Percentiles rank a stretch among this genome's conserved stretches.
Conservation (phyloP, 1,284 basidiomycete species). For the Naganishia cerealis region DNA sequence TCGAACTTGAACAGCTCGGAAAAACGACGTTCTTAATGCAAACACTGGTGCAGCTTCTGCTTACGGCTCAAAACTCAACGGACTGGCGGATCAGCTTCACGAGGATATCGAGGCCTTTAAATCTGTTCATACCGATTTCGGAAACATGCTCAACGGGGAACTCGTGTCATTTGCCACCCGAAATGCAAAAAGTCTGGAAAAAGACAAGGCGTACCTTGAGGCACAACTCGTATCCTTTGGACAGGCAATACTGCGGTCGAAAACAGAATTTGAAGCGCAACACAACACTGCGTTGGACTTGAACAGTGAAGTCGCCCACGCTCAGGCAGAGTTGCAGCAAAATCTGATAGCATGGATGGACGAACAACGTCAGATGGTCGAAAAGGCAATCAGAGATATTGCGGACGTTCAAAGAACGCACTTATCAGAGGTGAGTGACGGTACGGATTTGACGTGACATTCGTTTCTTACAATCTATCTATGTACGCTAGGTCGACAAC, state of each 20-base stretch:
- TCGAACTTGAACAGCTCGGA: slow-evolving; percentile 63
- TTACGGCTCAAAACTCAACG: slow-evolving; percentile 63
- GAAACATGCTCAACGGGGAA: slow-evolving; percentile 60
- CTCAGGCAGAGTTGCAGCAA: slow-evolving; percentile 44
- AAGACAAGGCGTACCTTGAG: slow-evolving; percentile 32
- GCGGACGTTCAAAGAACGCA: slow-evolving; percentile 41
- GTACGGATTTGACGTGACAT: slow-evolving; percentile 26
- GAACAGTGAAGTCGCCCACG: slow-evolving; percentile 39
- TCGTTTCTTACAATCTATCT: slow-evolving; percentile 30
- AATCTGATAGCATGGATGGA: slow-evolving; percentile 48
- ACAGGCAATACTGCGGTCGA: slow-evolving; percentile 12
- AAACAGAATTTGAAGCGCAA: slow-evolving; percentile 6
- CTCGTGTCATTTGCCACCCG: slow-evolving; percentile 64
- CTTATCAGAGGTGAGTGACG: slow-evolving; percentile 46
- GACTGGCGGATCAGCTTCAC: slow-evolving; percentile 65
- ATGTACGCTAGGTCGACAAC: slow-evolving; percentile 41
- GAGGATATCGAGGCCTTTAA: slow-evolving; percentile 59
- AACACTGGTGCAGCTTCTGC: slow-evolving; percentile 68
- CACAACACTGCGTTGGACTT: slow-evolving; percentile 57
- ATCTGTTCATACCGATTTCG: slow-evolving; percentile 53
- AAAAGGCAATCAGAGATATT: slow-evolving; percentile 14
- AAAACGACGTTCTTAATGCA: slow-evolving; percentile 64
- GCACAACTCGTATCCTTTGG: slow-evolving; percentile 22
- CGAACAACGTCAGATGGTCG: slow-evolving; percentile 13
- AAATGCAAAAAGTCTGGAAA: slow-evolving; percentile 48